Conservation (phyloP, 83 land plant species). For the Picea abies region DNA sequence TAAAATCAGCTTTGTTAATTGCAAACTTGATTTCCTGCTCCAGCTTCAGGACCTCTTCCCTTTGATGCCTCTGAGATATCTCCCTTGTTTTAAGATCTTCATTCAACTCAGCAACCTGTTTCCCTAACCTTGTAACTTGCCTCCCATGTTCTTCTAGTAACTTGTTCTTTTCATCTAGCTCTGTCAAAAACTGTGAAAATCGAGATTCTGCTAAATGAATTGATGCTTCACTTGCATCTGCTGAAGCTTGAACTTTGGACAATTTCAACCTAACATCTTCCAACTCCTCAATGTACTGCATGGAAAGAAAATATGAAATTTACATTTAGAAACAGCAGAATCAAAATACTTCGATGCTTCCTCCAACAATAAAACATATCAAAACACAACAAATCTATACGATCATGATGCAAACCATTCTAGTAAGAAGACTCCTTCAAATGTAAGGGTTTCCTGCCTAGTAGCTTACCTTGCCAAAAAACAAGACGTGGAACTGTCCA, state of each 20-base stretch:
- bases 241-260: conserved; percentile 12
- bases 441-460: too few relatives aligned
- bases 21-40: conserved; percentile 15
- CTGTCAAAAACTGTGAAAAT: conserved; percentile 6
- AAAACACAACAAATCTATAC: too few relatives aligned
- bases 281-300: conserved; percentile 24
- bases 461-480: too few relatives aligned
- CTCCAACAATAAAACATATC: too few relatives aligned
- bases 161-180: conserved; percentile 9
- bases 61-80: conserved; percentile 16
- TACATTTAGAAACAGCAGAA: too few relatives aligned
- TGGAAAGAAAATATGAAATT: too few relatives aligned
- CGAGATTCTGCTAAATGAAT: conserved; percentile 11
- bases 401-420: too few relatives aligned
- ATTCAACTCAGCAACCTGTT: conserved; percentile 8
- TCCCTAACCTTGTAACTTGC: background rate
- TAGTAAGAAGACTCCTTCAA: too few relatives aligned
- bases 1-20: background rate
- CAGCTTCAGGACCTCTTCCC: conserved; percentile 16
- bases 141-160: conserved; percentile 9
- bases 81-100: conserved; percentile 11
- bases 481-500: too few relatives aligned
- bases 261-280: conserved; percentile 17
- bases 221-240: conserved; percentile 14
- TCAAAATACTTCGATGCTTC: too few relatives aligned